phyloP scores from a whole-genome alignment of 1,139 yeast genomes.

The Pichia sp. region DNA sequence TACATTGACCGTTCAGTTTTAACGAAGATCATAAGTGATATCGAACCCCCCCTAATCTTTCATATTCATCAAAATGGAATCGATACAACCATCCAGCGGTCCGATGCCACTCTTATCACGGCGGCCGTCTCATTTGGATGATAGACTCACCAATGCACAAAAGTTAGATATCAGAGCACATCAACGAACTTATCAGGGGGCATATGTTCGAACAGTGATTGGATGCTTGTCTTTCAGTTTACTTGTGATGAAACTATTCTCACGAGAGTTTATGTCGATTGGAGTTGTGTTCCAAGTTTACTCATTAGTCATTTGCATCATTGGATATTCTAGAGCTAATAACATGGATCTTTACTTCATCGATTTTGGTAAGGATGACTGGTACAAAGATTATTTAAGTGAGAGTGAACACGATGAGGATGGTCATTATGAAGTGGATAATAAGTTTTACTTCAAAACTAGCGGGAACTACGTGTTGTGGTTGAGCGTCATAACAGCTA shows the following conservation, averaged over 20 bases:
- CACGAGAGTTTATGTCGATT: slow-evolving; percentile 44
- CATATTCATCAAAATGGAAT: too few species aligned
- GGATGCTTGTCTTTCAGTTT: slow-evolving; percentile 28
- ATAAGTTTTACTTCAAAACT: slow-evolving; percentile 34
- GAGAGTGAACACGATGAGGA: slow-evolving; percentile 1
- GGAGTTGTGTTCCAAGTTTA: slow-evolving; percentile 48
- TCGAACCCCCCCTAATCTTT: too few species aligned
- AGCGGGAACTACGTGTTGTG: slow-evolving; percentile 44
- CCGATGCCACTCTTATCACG: too few species aligned
- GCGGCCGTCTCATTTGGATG: slow-evolving; percentile 24
- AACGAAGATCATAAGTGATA: too few species aligned
- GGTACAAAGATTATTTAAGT: slow-evolving; percentile 13
- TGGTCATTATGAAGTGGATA: slow-evolving; percentile 20
- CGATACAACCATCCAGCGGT: too few species aligned
- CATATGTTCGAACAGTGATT: slow-evolving; percentile 48
- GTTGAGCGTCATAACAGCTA: slow-evolving; percentile 36
- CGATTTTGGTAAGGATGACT: slow-evolving; percentile 19
- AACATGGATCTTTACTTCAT: slow-evolving; percentile 40
- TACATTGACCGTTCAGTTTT: too few species aligned
- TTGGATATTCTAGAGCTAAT: slow-evolving; percentile 41
- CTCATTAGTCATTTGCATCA: slow-evolving; percentile 41
- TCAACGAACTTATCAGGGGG: slow-evolving; percentile 57
- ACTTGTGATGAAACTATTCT: slow-evolving; percentile 44
- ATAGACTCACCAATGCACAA: slow-evolving; percentile 29
- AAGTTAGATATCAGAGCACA: slow-evolving; percentile 52